phyloP scores from a whole-genome alignment of 345 rosid species.

The Populus ilicifolia region DNA sequence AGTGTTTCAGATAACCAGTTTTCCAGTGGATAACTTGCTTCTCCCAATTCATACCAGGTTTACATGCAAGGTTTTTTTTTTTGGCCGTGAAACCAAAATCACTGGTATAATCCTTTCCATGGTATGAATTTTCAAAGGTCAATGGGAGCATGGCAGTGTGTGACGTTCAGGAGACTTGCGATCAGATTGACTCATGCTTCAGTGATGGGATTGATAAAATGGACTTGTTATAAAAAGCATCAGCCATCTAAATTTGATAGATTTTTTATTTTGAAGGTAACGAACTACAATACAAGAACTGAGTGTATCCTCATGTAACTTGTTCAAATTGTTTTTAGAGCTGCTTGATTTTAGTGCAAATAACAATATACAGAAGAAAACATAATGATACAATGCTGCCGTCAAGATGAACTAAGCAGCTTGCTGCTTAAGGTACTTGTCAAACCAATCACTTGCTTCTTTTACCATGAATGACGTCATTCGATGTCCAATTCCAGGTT shows the following conservation, averaged over 20 bases:
- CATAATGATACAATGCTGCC: not conserved
- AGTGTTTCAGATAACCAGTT: too few relatives aligned
- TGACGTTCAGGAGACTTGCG: not conserved
- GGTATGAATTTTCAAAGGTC: not conserved
- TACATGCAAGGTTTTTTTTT: too few relatives aligned
- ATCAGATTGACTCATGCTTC: not conserved
- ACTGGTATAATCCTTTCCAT: not conserved
- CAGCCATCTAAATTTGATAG: not conserved
- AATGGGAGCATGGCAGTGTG: not conserved
- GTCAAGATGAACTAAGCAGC: not conserved
- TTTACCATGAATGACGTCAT: conserved; percentile 68
- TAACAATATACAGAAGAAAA: not conserved
- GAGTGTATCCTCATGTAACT: not conserved
- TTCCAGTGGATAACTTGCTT: too few relatives aligned
- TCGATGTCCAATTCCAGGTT: conserved; percentile 68
- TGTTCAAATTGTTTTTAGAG: not conserved
- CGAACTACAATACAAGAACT: not conserved
- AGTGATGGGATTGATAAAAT: not conserved
- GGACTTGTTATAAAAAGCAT: not conserved
- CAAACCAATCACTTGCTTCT: conserved; percentile 76
- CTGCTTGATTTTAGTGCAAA: not conserved
- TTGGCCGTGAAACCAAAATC: too few relatives aligned
- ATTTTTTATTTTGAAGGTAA: not conserved
- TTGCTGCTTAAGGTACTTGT: conserved; percentile 47
- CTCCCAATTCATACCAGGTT: too few relatives aligned